phyloP scores from a whole-genome alignment of 345 rosid species.

The Garcia nutans region DNA sequence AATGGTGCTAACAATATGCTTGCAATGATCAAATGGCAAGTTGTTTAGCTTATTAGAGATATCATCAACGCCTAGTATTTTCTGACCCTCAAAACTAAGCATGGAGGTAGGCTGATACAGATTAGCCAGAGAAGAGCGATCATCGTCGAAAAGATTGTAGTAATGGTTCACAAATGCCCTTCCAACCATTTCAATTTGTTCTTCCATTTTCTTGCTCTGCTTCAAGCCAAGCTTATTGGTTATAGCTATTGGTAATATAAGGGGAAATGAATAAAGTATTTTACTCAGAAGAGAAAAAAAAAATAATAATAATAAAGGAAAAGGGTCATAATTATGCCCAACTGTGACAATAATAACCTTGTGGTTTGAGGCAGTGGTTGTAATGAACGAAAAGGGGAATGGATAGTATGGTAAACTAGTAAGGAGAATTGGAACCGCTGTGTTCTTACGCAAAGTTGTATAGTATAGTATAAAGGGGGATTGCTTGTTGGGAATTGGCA shows the following conservation, averaged over 20 bases:
- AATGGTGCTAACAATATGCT: slow-evolving; percentile 60
- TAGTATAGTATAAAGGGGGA: not conserved
- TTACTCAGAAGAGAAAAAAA: slow-evolving; percentile 8
- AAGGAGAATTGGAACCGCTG: slow-evolving; percentile 44
- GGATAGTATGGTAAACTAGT: not conserved
- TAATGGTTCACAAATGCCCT: slow-evolving; percentile 77
- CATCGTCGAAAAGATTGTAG: slow-evolving; percentile 65
- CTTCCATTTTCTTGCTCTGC: slow-evolving; percentile 44
- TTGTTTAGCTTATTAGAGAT: slow-evolving; percentile 58
- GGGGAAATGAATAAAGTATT: slow-evolving; percentile 6
- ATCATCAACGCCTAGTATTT: slow-evolving; percentile 47
- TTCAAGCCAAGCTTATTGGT: not conserved
- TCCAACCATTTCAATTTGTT: slow-evolving; percentile 59
- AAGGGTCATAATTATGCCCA: not conserved
- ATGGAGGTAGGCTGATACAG: slow-evolving; percentile 68
- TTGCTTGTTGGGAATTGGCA: not conserved
- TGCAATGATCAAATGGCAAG: slow-evolving; percentile 72
- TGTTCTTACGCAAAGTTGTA: slow-evolving; percentile 45
- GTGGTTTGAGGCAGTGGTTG: not conserved
- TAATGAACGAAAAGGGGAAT: not conserved
- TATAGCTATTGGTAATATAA: not conserved
- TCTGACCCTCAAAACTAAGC: slow-evolving; percentile 83
- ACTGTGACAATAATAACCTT: slow-evolving; percentile 28
- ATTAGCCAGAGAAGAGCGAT: slow-evolving; percentile 45
- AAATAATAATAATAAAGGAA: too few relatives aligned